These are phyloP conservation scores for Populus davidiana DNA, from an alignment of 345 rosid species.

Conservation along the genomic window DNA sequence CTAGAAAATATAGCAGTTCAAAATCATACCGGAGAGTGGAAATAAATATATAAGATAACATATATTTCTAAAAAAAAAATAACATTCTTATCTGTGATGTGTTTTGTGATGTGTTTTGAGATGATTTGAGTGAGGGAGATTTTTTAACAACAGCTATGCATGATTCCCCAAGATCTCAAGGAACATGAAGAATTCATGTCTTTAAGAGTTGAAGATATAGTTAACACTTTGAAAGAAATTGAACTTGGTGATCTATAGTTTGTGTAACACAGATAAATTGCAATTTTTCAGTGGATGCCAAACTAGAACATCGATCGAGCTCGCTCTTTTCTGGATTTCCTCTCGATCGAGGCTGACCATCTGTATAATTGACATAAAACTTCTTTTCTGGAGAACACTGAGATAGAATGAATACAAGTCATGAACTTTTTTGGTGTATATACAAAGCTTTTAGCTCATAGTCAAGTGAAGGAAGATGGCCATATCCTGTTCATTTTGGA, in stretches of 20 bases:
- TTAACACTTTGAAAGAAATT: slow-evolving; percentile 34
- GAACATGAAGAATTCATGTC: slow-evolving; percentile 39
- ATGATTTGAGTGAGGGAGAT: too few relatives aligned
- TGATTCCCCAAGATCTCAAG: slow-evolving; percentile 33
- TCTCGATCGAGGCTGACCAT: neutral
- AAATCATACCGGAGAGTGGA: too few relatives aligned
- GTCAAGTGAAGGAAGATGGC: neutral
- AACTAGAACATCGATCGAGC: neutral
- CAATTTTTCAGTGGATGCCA: neutral
- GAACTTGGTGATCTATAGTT: slow-evolving; percentile 25
- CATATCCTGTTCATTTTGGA: neutral
- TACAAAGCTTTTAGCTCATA: neutral
- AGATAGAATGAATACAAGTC: neutral
- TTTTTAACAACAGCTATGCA: slow-evolving; percentile 16
- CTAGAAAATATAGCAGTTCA: too few relatives aligned
- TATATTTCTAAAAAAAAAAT: too few relatives aligned
- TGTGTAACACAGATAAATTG: neutral
- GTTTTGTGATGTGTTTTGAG: too few relatives aligned
- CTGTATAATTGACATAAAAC: neutral
- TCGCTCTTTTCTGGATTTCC: neutral
- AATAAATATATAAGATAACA: too few relatives aligned
- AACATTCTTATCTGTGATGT: too few relatives aligned
- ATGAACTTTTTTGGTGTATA: neutral
- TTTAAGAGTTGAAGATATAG: slow-evolving; percentile 34
- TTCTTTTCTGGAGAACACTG: neutral